Conservation (phyloP, 768 basidiomycete genomes). For the Termitomyces titanicus region DNA sequence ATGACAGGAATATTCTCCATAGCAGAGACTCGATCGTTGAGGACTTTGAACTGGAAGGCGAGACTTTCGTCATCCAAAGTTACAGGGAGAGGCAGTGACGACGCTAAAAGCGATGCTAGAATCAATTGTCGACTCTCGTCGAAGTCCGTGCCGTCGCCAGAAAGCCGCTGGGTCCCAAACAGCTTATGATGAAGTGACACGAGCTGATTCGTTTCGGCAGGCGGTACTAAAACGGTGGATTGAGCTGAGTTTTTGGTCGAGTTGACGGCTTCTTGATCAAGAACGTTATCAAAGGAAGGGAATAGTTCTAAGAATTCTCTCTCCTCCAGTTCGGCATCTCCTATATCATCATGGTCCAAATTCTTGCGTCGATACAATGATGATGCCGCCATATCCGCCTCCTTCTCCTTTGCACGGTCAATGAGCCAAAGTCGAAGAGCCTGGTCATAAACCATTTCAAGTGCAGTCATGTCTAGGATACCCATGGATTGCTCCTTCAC, state of each 20-base stretch:
- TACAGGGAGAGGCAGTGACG: constrained; percentile 29
- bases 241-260: constrained; percentile 9
- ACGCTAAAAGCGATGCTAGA: constrained; percentile 30
- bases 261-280: constrained; percentile 29
- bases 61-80: constrained; percentile 49
- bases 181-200: constrained; percentile 47
- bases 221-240: constrained; percentile 25
- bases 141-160: constrained; percentile 21
- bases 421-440: constrained; percentile 79
- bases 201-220: constrained; percentile 34
- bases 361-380: constrained; percentile 74
- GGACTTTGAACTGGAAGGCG: constrained; percentile 46
- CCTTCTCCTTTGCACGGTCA: constrained; percentile 67
- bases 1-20: constrained; percentile 23
- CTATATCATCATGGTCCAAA: constrained; percentile 46
- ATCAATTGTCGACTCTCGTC: constrained; percentile 27
- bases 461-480: constrained; percentile 26
- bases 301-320: constrained; percentile 82
- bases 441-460: constrained; percentile 64
- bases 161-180: constrained; percentile 18
- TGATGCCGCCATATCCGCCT: constrained; percentile 57
- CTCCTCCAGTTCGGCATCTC: constrained; percentile 77
- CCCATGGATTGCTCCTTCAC: constrained; percentile 42
- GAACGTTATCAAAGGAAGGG: constrained; percentile 71
- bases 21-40: constrained; percentile 36